phyloP scores from a whole-genome alignment of 441 rosid species.

The Arabidopsis hybrid region DNA sequence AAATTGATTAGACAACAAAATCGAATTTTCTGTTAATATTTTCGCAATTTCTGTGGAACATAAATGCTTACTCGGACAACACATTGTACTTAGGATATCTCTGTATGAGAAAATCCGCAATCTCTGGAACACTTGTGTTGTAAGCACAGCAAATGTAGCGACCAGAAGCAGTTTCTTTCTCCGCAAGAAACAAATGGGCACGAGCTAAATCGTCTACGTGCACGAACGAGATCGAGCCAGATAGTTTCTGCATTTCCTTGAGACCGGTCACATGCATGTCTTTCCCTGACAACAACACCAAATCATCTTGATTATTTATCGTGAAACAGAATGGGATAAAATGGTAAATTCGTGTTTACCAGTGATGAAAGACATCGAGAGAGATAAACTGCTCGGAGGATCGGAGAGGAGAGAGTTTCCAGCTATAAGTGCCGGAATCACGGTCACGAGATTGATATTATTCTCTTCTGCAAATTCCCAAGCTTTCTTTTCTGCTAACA shows the following conservation, averaged over 20 bases:
- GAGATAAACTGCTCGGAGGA: slow-evolving; percentile 64
- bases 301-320: slow-evolving; percentile 8
- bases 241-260: slow-evolving; percentile 85
- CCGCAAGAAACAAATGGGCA: slow-evolving; percentile 83
- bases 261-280: slow-evolving; percentile 60
- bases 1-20: slow-evolving; percentile 3
- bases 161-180: slow-evolving; percentile 82
- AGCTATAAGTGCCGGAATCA: slow-evolving; percentile 72
- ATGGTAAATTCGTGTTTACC: slow-evolving; percentile 46
- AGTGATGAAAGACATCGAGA: slow-evolving; percentile 64
- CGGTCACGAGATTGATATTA: slow-evolving; percentile 70
- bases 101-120: slow-evolving; percentile 63
- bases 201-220: slow-evolving; percentile 84
- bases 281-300: slow-evolving; percentile 56
- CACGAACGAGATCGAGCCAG: slow-evolving; percentile 78
- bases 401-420: slow-evolving; percentile 68
- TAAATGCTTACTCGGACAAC: slow-evolving; percentile 67
- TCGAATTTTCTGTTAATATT: background rate
- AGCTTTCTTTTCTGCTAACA: slow-evolving; percentile 79
- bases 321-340: background rate
- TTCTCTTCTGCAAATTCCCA: slow-evolving; percentile 71
- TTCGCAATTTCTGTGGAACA: background rate
- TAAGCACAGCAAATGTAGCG: slow-evolving; percentile 77
- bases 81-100: slow-evolving; percentile 69
- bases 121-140: slow-evolving; percentile 71